Evolutionary conservation across 768 basidiomycete genomes (phyloP).

Genomic region (Rhodotorula diobovata): DNA sequence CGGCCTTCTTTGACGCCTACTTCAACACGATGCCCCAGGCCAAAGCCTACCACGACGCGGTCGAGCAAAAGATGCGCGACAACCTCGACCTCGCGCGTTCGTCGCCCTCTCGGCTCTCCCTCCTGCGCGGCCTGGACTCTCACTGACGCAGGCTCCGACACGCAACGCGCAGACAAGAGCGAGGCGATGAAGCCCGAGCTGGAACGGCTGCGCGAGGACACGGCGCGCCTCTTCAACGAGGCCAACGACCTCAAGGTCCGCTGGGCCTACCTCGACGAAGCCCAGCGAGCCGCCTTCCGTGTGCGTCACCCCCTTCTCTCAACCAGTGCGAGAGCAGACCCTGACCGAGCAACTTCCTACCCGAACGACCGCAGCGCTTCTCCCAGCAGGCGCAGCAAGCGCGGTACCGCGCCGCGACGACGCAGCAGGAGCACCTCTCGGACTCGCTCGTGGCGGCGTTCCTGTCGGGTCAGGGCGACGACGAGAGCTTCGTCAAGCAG

Average conservation of each 20-base stretch:
- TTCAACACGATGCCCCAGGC: conserved; percentile 75
- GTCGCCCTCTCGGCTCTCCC: conserved; percentile 45
- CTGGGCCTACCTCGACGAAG: conserved; percentile 81
- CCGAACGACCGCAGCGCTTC: conserved; percentile 59
- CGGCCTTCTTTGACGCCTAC: conserved; percentile 76
- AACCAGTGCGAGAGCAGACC: neutral
- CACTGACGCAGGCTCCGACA: neutral
- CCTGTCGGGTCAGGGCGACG: conserved; percentile 52
- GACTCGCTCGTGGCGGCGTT: conserved; percentile 80
- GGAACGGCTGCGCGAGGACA: conserved; percentile 70
- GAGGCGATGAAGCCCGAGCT: conserved; percentile 69
- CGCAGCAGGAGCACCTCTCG: conserved; percentile 81
- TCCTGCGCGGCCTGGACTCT: neutral
- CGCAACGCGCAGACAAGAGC: conserved; percentile 65
- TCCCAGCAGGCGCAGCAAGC: conserved; percentile 81
- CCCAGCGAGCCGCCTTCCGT: conserved; percentile 84
- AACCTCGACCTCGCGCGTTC: conserved; percentile 81
- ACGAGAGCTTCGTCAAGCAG: conserved; percentile 76
- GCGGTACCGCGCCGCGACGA: conserved; percentile 79
- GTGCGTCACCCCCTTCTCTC: conserved; percentile 48
- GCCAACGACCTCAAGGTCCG: conserved; percentile 72
- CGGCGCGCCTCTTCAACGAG: conserved; percentile 79
- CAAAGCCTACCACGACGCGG: conserved; percentile 66
- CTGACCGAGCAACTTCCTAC: no score
- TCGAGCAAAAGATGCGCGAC: conserved; percentile 71